Base-by-base conservation (phyloP, 2,329 filamentous ascomycete species). In the Arachnomyces sp. region DNA sequence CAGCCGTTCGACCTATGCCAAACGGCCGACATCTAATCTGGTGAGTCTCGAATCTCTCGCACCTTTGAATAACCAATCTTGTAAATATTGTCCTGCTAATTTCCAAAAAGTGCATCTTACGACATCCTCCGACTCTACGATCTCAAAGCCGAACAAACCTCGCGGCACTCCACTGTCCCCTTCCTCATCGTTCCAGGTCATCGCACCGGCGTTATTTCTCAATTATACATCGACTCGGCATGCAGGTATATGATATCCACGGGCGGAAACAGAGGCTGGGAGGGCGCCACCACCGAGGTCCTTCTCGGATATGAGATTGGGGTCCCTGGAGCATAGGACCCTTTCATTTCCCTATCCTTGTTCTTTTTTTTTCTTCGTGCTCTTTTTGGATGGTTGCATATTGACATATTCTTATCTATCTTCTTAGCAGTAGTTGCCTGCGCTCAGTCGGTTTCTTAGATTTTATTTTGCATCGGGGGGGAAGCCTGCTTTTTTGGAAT, bases 121-220 rank as follows among this genome's bases (percentile, higher is more conserved):
- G 90, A 96, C 56, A 96, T 96, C 50, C 73, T 98, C 11, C 79
- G 92, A 3, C 74, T 98, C 0, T 98, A 96, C 59, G 92, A 98
- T 57, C 70, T 96, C 13, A 78, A 79, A 34, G 77, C 84, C 38
- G 74, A 77, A 25, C 71, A 75, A 16, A 65, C 72, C 1, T 70
- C 74, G 30, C 85, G 81, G 54, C 82, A 87, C 57, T 84, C 85
- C 0, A 81, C 82, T 0, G 87, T 94, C 0, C 92, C 92, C 0
- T 98, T 96, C 61, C 74, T 94, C n/a, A 95, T 98, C 49, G 82
- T 98, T 16, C 92, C 92, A 0, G 92, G 92, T 0, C 92, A 83
- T 56, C 71, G 87, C 12, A 89, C 89, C 0, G 90, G 90, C 33
- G 86, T 94, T 31, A 90, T 95, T 31, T 86, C 83, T 0, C 80